phyloP scores from a whole-genome alignment of 768 basidiomycete genomes.

The Cyathus striatus region DNA sequence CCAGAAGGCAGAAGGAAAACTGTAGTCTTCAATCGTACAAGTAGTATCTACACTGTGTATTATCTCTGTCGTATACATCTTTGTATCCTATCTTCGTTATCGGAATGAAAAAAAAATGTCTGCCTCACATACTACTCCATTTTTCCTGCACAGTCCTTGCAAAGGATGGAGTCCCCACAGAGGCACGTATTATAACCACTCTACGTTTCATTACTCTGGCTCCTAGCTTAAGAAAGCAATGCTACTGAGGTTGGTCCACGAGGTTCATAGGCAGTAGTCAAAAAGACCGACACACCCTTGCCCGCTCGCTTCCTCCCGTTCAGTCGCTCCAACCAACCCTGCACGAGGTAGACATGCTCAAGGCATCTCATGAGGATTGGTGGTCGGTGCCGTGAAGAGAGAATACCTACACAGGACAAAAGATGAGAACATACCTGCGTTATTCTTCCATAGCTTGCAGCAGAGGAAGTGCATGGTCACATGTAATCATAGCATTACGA shows the following conservation, averaged over 20 bases:
- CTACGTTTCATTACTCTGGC: slow-evolving; percentile 35
- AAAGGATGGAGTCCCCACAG: slow-evolving; percentile 80
- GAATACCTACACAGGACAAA: background rate
- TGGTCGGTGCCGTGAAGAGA: slow-evolving; percentile 4
- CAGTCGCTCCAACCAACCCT: slow-evolving; percentile 9
- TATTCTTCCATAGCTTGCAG: background rate
- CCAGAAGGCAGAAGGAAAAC: no score
- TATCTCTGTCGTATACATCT: background rate
- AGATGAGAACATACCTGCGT: background rate
- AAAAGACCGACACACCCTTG: slow-evolving; percentile 11
- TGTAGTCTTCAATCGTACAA: no score
- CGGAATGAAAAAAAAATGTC: slow-evolving; percentile 34
- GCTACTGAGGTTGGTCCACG: slow-evolving; percentile 6
- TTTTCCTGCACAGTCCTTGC: slow-evolving; percentile 70
- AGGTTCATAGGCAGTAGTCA: slow-evolving; percentile 13
- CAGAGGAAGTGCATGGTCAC: background rate
- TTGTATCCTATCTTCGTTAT: background rate
- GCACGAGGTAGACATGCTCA: slow-evolving; percentile 9
- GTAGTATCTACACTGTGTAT: no score
- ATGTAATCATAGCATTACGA: background rate
- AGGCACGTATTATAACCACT: slow-evolving; percentile 54
- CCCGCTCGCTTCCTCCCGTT: slow-evolving; percentile 11
- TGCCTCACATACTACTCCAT: slow-evolving; percentile 82
- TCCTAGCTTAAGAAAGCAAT: slow-evolving; percentile 10
- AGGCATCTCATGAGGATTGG: slow-evolving; percentile 11